Conservation (phyloP, 2,329 filamentous ascomycete species). For the Lachnellula cervina region DNA sequence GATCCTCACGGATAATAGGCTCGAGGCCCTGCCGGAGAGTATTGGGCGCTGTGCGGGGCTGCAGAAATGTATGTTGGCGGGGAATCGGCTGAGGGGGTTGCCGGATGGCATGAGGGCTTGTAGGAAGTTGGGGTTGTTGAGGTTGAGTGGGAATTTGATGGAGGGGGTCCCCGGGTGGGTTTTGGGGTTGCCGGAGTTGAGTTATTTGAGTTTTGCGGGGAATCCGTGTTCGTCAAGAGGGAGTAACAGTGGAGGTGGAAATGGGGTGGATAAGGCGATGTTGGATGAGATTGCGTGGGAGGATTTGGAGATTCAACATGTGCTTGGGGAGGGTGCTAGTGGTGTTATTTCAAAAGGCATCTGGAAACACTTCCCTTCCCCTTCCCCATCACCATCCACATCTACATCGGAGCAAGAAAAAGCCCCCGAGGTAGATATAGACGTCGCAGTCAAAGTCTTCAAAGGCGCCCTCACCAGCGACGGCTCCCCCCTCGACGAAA, state of each 20-base stretch:
- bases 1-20: slow-evolving; percentile 43
- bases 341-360: slow-evolving; percentile 40
- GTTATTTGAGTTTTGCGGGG: slow-evolving; percentile 44
- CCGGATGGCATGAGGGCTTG: no score
- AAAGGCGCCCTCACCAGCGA: slow-evolving; percentile 43
- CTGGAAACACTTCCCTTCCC: slow-evolving; percentile 28
- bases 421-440: slow-evolving; percentile 23
- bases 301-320: slow-evolving; percentile 36
- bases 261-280: slow-evolving; percentile 23
- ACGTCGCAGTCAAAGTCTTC: slow-evolving; percentile 47
- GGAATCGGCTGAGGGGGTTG: no score
- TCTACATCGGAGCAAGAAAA: not conserved
- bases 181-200: slow-evolving; percentile 40
- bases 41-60: slow-evolving; percentile 40
- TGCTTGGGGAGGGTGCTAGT: slow-evolving; percentile 43
- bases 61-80: slow-evolving; percentile 47
- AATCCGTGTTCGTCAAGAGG: slow-evolving; percentile 36
- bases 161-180: slow-evolving; percentile 39
- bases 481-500: slow-evolving; percentile 45
- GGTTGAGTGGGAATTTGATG: slow-evolving; percentile 41
- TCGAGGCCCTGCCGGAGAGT: slow-evolving; percentile 36
- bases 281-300: slow-evolving; percentile 39
- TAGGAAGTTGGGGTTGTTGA: slow-evolving; percentile 39
- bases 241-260: not conserved
- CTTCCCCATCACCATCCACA: no score